Evolutionary conservation across 1,284 basidiomycete species (phyloP), one percentile per base, ranked within the genome.

Genomic region (Apiotrichum gamsii): DNA sequence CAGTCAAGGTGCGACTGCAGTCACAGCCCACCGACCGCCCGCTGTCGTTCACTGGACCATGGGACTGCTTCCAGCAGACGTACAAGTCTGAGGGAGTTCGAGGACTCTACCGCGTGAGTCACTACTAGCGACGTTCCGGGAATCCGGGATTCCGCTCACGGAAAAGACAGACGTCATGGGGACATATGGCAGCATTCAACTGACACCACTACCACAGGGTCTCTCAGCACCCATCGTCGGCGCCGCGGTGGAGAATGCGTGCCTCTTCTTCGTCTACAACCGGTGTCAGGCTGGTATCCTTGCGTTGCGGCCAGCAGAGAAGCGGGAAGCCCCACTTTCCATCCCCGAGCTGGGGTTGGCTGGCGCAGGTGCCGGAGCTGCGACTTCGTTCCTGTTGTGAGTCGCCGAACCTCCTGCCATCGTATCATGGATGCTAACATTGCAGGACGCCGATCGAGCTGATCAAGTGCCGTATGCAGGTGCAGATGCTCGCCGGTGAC

Each of bases 381-480:
- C 83, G 24, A 84, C 88, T 1, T 87, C 84, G 57, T 85, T 90
- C 65, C 78, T 93, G 46, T 73, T 93, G 82, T 86, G 57, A 61
- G 82, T 78, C 25, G n/a, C n/a, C n/a, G n/a, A n/a, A 15, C 16
- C 19, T 31, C n/a, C n/a, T 28, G 11, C 19, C 16, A 3, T 20
- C 13, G 14, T 5, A 19, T 13, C 18, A 16, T 3, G 16, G 9
- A 1, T 3, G 11, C 49, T 58, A 24, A 51, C 41, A n/a, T 13
- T 33, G 0, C 58, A 87, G 85, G 42, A 93, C 89, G 1, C 90
- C 89, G 2, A 84, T 93, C 54, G 90, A 94, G 70, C 82, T 90
- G 47, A 81, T 94, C 59, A 94, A 94, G 75, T 93, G 89, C 72
- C 85, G 89, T 64, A 91, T 93, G 89, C 94, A 94, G 75, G 89